Conservation (phyloP, 345 rosid genomes). For the Turnera subulata region DNA sequence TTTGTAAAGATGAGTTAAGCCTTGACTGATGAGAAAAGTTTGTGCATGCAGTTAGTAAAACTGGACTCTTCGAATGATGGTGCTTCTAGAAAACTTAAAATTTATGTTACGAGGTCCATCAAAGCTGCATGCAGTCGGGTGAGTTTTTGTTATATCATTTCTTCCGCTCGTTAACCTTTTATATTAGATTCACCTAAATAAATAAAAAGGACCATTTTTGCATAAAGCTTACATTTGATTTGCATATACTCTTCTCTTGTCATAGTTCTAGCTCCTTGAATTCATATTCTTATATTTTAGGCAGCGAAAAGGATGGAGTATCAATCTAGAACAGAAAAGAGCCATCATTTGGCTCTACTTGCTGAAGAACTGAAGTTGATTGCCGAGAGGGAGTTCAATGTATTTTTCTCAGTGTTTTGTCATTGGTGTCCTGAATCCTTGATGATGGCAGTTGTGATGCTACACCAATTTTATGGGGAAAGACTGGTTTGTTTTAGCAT, state of each 20-base stretch:
- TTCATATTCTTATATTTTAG: constrained; percentile 33
- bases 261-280: neutral
- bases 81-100: constrained; percentile 46
- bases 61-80: constrained; percentile 38
- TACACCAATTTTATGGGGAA: constrained; percentile 83
- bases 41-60: constrained; percentile 43
- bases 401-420: constrained; percentile 59
- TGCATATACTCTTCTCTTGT: too few species aligned
- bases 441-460: constrained; percentile 48
- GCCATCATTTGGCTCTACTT: constrained; percentile 73
- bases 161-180: neutral
- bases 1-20: constrained; percentile 10
- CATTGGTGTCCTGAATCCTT: constrained; percentile 66
- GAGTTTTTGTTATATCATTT: constrained; percentile 21
- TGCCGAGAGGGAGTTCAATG: constrained; percentile 65
- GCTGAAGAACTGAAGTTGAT: constrained; percentile 71
- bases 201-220: too few species aligned
- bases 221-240: too few species aligned
- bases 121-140: constrained; percentile 76
- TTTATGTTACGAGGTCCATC: constrained; percentile 56
- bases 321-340: constrained; percentile 51
- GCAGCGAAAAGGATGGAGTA: constrained; percentile 47
- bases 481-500: constrained; percentile 63
- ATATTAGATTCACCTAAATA: too few species aligned
- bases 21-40: constrained; percentile 20